These are phyloP conservation scores for Atkinsonella hypoxylon DNA, from an alignment of 2,329 filamentous ascomycete species.

Conservation along the genomic window DNA sequence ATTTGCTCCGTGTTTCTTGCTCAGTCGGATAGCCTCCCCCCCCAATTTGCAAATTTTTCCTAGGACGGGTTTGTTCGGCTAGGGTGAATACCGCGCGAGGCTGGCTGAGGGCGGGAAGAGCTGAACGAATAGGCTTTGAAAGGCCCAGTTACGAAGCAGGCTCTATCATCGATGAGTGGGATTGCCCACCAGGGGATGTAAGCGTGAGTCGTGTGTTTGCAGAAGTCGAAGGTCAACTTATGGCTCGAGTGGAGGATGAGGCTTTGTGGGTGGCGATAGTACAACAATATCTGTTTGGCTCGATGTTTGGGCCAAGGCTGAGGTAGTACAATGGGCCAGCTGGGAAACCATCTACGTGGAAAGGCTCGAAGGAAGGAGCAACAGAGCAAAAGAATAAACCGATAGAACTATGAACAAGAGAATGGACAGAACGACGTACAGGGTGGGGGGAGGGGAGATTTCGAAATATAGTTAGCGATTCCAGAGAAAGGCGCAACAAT, in stretches of 20 bases:
- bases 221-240: not conserved
- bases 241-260: constrained; percentile 2
- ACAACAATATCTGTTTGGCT: constrained; percentile 2
- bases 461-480: not conserved
- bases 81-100: not conserved
- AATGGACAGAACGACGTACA: not conserved
- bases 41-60: not conserved
- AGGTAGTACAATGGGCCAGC: not conserved
- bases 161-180: constrained; percentile 3
- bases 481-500: not conserved
- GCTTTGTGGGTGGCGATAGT: constrained; percentile 5
- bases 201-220: constrained; percentile 3
- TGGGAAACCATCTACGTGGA: not conserved
- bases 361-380: not conserved
- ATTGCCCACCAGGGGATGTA: not conserved
- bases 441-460: not conserved
- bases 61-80: not conserved
- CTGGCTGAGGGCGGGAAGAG: constrained; percentile 3
- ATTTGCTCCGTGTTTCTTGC: not conserved
- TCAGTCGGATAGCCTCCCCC: not conserved
- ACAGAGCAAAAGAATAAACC: not conserved
- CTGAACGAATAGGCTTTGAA: constrained; percentile 3
- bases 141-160: not conserved
- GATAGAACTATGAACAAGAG: not conserved
- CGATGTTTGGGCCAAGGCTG: not conserved